phyloP scores from a whole-genome alignment of 2,329 filamentous ascomycete genomes.

The Myriosclerotinia curreyana region DNA sequence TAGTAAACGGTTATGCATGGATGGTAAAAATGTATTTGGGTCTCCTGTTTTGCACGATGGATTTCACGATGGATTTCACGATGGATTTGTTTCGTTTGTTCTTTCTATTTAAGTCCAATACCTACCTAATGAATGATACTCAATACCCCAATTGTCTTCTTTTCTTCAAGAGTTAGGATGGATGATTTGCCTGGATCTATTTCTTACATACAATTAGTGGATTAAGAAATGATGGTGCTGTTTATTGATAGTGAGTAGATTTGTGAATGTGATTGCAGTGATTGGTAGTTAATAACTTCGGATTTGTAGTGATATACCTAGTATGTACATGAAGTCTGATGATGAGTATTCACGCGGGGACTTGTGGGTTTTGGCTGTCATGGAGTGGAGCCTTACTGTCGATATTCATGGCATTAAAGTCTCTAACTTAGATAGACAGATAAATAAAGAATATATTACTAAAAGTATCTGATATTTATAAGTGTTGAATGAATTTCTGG shows the following conservation, averaged over 20 bases:
- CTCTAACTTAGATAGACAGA: no score
- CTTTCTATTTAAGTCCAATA: not conserved
- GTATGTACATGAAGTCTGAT: not conserved
- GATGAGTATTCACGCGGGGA: not conserved
- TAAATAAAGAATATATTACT: no score
- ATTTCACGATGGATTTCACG: slow-evolving; percentile 12
- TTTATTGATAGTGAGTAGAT: not conserved
- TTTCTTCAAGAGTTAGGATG: not conserved
- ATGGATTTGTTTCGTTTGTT: not conserved
- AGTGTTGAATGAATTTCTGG: no score
- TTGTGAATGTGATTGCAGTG: not conserved
- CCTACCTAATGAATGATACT: not conserved
- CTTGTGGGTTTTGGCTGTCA: not conserved
- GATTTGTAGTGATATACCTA: not conserved
- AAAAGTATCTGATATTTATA: no score
- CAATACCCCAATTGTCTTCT: not conserved
- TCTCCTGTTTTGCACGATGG: slow-evolving; percentile 7
- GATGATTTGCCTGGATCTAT: not conserved
- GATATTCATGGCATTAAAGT: not conserved
- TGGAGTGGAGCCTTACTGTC: not conserved
- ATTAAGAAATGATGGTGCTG: not conserved
- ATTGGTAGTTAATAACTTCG: not conserved
- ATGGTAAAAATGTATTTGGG: slow-evolving; percentile 18
- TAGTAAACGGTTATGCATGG: slow-evolving; percentile 6
- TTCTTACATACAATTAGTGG: not conserved